A percentile compares a stretch with the other conserved stretches of the same genome.
Evolutionary conservation across 306 rosid genomes (phyloP).

Genomic region (Urtica urens): DNA sequence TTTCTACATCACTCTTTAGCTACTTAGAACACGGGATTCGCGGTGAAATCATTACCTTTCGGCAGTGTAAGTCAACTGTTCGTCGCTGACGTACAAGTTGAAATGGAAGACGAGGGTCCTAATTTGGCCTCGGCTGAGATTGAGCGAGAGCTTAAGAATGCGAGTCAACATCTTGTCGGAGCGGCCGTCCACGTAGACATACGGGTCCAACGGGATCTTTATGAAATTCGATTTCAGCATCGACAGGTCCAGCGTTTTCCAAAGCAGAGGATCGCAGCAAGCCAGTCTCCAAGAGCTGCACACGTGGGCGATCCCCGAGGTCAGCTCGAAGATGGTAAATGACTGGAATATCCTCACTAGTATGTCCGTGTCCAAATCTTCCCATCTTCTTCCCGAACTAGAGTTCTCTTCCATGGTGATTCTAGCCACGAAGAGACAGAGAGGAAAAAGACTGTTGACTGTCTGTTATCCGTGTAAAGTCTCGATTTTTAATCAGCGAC

Average conservation of each 20-base stretch:
- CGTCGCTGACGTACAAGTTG: conserved; percentile 55
- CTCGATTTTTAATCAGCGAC: no score
- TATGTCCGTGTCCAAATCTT: conserved; percentile 55
- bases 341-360: conserved; percentile 61
- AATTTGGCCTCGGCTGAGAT: conserved; percentile 47
- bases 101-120: conserved; percentile 55
- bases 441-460: no score
- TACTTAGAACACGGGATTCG: no score
- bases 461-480: no score
- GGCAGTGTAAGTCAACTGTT: conserved; percentile 65
- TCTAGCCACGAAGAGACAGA: no score
- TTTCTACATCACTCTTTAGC: no score
- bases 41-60: no score
- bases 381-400: conserved; percentile 40
- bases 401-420: conserved; percentile 45
- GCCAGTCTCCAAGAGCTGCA: conserved; percentile 67
- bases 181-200: conserved; percentile 51
- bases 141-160: conserved; percentile 49
- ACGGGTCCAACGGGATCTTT: conserved; percentile 66
- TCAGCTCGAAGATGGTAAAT: conserved; percentile 47
- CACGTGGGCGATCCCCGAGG: conserved; percentile 56
- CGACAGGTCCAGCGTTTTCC: conserved; percentile 71
- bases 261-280: conserved; percentile 57
- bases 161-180: conserved; percentile 46
- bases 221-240: conserved; percentile 56